Base-by-base conservation (phyloP, 352 stramenopile genomes). In the Globisporangium middletonii region DNA sequence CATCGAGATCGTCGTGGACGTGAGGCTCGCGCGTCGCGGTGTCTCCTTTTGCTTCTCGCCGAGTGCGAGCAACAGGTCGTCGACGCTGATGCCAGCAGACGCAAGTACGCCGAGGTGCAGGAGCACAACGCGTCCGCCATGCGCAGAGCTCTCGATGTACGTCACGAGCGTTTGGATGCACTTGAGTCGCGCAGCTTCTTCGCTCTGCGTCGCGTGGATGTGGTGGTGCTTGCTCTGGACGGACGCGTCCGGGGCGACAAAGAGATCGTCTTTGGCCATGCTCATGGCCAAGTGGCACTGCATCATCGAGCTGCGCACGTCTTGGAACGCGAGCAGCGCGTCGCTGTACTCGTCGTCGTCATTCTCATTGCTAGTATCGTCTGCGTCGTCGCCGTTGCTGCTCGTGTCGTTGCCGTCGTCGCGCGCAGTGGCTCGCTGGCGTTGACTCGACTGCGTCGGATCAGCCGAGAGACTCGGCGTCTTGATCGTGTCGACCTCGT, bases 271-370 rank as follows among this genome's bases (percentile, higher is more conserved):
- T n/a, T 65, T 65, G 0, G 66, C 53, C 26, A 62, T 56, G 16
- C 66, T 73, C 62, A 89, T 82, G 11, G 72, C 76, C 23, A 83
- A 48, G 50, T 83, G 66, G 37, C 64, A 77, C 53, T 80, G 71
- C 59, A 88, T 77, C 42, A 89, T 84, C 8, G 82, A 92, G 37
- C 71, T 78, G 13, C 82, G 73, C 2, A 82, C 68, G 49, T 83
- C 72, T 45, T 88, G 77, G 41, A 92, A 69, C 13, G 73, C 77
- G 12, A 73, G 47, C 30, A 89, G 58, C 45, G 77, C 71, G 16
- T 87, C 77, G 33, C 69, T 85, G 48, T 85, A 86, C 9, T 69
- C 70, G 23, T 60, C 42, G 12, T 73, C 52, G 9, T 73, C 73
- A 19, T 60, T 60, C 4, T 50, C 50, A 5, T 50, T 50, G n/a